These are phyloP conservation scores for Solanum tacnaense DNA, from an alignment of 257 asterid species.

Conservation along the genomic window DNA sequence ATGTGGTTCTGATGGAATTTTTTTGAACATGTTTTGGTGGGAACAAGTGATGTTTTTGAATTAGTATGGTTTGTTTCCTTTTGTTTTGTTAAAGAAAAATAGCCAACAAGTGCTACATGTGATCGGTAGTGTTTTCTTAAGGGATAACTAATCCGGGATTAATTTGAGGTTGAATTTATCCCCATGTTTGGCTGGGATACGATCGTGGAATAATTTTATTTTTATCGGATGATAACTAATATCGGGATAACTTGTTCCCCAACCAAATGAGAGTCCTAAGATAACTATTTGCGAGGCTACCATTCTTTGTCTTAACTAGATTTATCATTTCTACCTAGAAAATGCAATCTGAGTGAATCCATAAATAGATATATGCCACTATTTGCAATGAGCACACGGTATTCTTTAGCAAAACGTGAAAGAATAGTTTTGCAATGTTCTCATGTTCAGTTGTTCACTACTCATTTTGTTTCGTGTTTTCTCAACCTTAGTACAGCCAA, in stretches of 20 bases:
- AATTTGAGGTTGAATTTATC: not conserved
- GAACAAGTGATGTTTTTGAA: not conserved
- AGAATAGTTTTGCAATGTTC: not conserved
- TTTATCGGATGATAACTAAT: not conserved
- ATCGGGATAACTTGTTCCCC: not conserved
- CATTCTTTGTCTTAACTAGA: not conserved
- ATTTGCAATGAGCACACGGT: not conserved
- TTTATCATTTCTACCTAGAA: not conserved
- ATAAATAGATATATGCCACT: not conserved
- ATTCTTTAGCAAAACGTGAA: not conserved
- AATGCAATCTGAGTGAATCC: not conserved
- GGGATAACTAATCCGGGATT: not conserved
- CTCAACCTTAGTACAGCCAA: not conserved
- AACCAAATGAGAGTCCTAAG: not conserved
- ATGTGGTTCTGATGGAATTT: not conserved
- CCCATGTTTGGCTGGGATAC: not conserved
- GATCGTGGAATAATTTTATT: no score
- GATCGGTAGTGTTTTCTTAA: not conserved
- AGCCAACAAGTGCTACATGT: not conserved
- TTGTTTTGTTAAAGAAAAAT: not conserved
- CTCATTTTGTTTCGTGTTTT: not conserved
- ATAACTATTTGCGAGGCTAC: not conserved
- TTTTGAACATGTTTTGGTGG: not conserved
- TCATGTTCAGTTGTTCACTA: not conserved
- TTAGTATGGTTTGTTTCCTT: not conserved